phyloP scores from a whole-genome alignment of 2,329 filamentous ascomycete species.

The Penicillium digitatum region DNA sequence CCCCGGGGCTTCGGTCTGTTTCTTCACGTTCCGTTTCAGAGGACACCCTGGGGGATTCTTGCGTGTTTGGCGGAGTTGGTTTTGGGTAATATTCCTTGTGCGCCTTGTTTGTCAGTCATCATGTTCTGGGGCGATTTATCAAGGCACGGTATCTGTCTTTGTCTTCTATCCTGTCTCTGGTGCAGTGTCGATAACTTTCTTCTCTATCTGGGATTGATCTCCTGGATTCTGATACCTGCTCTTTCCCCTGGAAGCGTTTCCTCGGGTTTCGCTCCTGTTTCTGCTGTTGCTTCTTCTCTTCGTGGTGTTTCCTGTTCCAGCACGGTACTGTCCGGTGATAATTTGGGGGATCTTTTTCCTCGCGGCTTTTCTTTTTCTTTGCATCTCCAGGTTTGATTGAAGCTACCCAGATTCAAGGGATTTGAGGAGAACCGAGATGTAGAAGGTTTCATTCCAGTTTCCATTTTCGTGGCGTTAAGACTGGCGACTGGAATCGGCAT shows the following conservation, averaged over 20 bases:
- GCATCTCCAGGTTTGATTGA: neutral
- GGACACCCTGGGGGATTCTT: neutral
- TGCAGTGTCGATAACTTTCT: constrained; percentile 4
- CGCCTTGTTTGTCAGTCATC: neutral
- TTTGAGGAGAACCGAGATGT: neutral
- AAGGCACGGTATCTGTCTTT: neutral
- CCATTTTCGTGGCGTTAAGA: constrained; percentile 2
- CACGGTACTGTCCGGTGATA: neutral
- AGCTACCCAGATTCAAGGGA: neutral
- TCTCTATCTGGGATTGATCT: constrained; percentile 6
- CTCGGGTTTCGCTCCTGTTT: constrained; percentile 3
- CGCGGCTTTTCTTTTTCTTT: neutral
- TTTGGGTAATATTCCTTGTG: constrained; percentile 3
- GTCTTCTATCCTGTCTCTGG: neutral
- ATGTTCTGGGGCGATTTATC: neutral
- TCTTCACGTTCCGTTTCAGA: neutral
- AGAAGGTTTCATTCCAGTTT: neutral
- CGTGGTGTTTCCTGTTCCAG: neutral
- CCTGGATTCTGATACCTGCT: constrained; percentile 8
- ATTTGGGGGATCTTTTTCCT: neutral
- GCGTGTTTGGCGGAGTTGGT: constrained; percentile 10
- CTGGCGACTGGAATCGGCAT: neutral
- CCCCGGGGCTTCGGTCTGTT: neutral
- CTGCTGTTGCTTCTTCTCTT: neutral
- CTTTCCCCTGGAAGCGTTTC: neutral